Conservation (phyloP, 805 yeast genomes). For the Saccharomyces mikatae region DNA sequence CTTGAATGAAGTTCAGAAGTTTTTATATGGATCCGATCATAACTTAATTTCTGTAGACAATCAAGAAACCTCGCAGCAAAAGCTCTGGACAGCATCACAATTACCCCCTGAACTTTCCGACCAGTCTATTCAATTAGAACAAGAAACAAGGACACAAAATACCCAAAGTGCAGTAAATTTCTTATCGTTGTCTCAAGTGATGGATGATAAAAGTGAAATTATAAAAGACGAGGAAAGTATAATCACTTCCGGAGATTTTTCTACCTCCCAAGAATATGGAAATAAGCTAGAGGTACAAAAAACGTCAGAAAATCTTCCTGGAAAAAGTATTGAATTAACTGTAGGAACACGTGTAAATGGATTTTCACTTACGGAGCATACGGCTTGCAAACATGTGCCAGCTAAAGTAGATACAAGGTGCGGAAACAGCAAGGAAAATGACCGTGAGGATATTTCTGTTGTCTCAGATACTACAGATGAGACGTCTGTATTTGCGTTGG, state of each 20-base stretch:
- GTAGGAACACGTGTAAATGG: neutral
- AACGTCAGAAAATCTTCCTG: neutral
- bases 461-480: conserved; percentile 13
- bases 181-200: conserved; percentile 23
- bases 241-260: neutral
- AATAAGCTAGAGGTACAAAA: neutral
- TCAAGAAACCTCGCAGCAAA: conserved; percentile 2
- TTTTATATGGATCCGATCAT: conserved; percentile 19
- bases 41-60: neutral
- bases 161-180: conserved; percentile 7
- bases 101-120: conserved; percentile 5
- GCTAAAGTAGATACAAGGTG: neutral
- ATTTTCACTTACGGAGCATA: neutral
- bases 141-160: neutral
- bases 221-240: conserved; percentile 1
- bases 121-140: neutral
- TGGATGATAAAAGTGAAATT: conserved; percentile 14
- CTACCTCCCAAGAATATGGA: neutral
- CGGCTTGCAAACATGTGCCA: neutral
- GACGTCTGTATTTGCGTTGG: conserved; percentile 7
- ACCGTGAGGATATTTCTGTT: neutral
- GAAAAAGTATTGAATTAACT: neutral
- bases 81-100: conserved; percentile 22
- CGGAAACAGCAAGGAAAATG: neutral
- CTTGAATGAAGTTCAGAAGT: conserved; percentile 15